phyloP scores from a whole-genome alignment of 257 asterid genomes.

The Fraxinus quadrangulata region DNA sequence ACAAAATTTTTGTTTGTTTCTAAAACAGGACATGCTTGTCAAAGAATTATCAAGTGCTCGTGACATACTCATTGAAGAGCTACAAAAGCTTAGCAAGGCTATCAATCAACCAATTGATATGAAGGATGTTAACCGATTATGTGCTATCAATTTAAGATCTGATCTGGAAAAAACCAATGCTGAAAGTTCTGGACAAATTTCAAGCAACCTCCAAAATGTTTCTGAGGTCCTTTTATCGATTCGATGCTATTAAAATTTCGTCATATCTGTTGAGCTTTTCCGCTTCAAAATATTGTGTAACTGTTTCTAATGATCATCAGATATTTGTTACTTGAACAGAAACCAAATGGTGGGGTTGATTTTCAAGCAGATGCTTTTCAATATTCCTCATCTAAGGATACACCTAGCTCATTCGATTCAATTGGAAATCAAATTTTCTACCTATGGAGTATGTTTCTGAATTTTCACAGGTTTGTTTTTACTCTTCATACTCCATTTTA shows the following conservation, averaged over 20 bases:
- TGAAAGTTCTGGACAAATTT: constrained; percentile 47
- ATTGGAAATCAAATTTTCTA: constrained; percentile 63
- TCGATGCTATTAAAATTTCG: constrained; percentile 21
- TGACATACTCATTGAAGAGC: constrained; percentile 75
- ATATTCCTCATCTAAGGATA: constrained; percentile 59
- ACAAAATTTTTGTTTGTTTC: constrained; percentile 21
- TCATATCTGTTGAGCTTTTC: constrained; percentile 22
- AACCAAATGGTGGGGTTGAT: constrained; percentile 50
- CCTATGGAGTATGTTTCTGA: constrained; percentile 78
- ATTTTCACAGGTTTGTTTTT: constrained; percentile 82
- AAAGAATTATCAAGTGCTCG: constrained; percentile 77
- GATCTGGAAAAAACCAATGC: constrained; percentile 40
- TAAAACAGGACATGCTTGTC: constrained; percentile 58
- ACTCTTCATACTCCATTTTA: constrained; percentile 2
- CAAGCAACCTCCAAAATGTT: constrained; percentile 35
- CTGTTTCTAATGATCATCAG: constrained; percentile 21
- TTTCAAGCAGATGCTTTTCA: constrained; percentile 47
- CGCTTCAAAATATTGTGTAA: constrained; percentile 6
- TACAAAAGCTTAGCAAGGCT: constrained; percentile 73
- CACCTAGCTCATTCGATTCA: constrained; percentile 49
- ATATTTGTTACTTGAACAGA: constrained; percentile 52
- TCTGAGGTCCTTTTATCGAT: constrained; percentile 46
- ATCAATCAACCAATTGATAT: constrained; percentile 65
- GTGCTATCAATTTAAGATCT: constrained; percentile 41
- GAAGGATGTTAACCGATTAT: constrained; percentile 43